Percentiles rank a stretch among this genome's conserved stretches.
These are phyloP conservation scores for Fusarium sp. DNA, from an alignment of 2,329 filamentous ascomycete genomes.

Conservation along the genomic window DNA sequence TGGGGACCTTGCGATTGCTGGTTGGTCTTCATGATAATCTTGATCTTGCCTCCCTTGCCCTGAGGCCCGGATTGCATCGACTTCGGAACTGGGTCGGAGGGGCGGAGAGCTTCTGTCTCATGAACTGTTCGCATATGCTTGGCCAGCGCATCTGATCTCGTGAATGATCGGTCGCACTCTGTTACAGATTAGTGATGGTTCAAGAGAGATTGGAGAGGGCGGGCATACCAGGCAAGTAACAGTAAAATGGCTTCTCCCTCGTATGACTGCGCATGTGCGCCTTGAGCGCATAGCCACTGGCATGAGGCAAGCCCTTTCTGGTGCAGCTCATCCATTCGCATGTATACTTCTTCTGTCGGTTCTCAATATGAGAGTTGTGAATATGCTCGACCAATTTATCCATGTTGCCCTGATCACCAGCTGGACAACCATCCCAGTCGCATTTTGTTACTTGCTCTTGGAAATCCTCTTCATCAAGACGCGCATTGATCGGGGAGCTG, in stretches of 20 bases:
- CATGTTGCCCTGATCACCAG: conserved; percentile 81
- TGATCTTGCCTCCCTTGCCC: conserved; percentile 65
- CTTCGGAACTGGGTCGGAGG: conserved; percentile 79
- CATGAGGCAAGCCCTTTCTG: conserved; percentile 90
- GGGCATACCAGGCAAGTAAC: conserved; percentile 83
- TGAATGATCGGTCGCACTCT: conserved; percentile 99
- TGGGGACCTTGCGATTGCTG: conserved; percentile 68
- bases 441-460: conserved; percentile 83
- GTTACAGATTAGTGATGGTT: conserved; percentile 36
- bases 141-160: conserved; percentile 91
- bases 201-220: not conserved
- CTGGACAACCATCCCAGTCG: conserved; percentile 80
- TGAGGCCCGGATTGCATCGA: conserved; percentile 66
- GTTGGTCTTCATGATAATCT: conserved; percentile 73
- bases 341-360: conserved; percentile 94
- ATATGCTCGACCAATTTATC: conserved; percentile 84
- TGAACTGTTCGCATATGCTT: conserved; percentile 99
- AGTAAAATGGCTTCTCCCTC: conserved; percentile 98
- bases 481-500: conserved; percentile 74
- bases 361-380: conserved; percentile 94
- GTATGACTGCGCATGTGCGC: conserved; percentile 99
- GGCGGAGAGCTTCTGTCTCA: conserved; percentile 93
- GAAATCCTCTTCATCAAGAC: conserved; percentile 79
- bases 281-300: conserved; percentile 93
- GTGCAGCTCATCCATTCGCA: conserved; percentile 96